Base-by-base conservation (phyloP, 225 moss, liverwort and hornwort genomes). In the Pseudisothecium myosuroides region DNA sequence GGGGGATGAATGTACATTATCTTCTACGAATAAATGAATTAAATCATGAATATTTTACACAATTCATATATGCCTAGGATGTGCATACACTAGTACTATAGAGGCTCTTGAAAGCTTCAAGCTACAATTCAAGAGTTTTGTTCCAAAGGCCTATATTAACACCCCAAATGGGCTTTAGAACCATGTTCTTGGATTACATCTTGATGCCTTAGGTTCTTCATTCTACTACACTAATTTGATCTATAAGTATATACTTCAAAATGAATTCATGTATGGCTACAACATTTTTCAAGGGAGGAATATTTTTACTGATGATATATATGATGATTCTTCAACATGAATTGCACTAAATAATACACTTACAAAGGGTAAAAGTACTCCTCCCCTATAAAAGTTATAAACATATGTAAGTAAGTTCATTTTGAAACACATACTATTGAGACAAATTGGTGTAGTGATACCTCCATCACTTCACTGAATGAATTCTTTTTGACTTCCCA, bases 391-490 rank as follows among this genome's bases (percentile, higher is more conserved):
- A 28, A 24, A 24, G 3, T 28, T 28, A 12, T 11, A 80, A 59
- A 7, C 17, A 7, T 7, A 17, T 58, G 18, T 28, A 80, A 39
- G 18, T 28, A 80, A 39, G 27, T 39, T 39, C 28, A 59, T 39
- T 79, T 55, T 0, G 4, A 26, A 56, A n/a, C 27, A 24, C 0
- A 0, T 24, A 55, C 54, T 78, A 22, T 37, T 37, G 28, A 0
- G 5, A 80, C 59, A 58, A n/a, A 28, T 58, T 1, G 18, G 28
- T 17, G 39, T 12, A 80, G 0, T 27, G 17, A 52, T 52, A 18
- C 37, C 83, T 65, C 18, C 37, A 66, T 50, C 36, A 7, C 23
- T 64, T 49, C 47, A 32, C 3, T 34, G 3, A 23, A 49, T 16
- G 16, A 47, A 17, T 6, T 47, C 5, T 37, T 37, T 50, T 32